These are phyloP conservation scores for Begonia masoniana DNA, from an alignment of 306 rosid species.

Conservation along the genomic window DNA sequence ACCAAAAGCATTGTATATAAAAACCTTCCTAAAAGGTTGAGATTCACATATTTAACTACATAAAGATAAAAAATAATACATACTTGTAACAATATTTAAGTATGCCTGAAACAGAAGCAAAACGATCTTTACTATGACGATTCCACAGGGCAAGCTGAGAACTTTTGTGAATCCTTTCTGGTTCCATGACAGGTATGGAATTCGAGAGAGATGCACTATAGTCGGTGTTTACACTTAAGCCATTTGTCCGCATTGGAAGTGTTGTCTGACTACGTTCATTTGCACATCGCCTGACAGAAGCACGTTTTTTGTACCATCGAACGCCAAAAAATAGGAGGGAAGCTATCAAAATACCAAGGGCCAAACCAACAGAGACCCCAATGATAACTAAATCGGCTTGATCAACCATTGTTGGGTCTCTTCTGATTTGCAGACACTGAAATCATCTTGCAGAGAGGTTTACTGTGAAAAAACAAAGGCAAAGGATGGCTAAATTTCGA, in stretches of 20 bases:
- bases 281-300: constrained; percentile 29
- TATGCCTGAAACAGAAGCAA: constrained; percentile 62
- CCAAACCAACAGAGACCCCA: constrained; percentile 69
- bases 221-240: constrained; percentile 59
- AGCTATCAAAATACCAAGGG: constrained; percentile 68
- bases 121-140: constrained; percentile 41
- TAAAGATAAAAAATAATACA: constrained; percentile 4
- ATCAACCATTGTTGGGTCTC: constrained; percentile 52
- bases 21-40: too few species aligned
- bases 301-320: constrained; percentile 64
- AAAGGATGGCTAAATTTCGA: not conserved
- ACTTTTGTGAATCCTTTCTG: constrained; percentile 32
- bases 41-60: too few species aligned
- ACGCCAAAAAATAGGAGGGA: constrained; percentile 49
- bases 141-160: constrained; percentile 46
- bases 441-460: constrained; percentile 34
- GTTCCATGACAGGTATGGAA: constrained; percentile 24
- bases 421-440: constrained; percentile 21
- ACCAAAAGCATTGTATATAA: too few species aligned
- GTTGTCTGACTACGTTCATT: constrained; percentile 47
- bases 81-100: constrained; percentile 78
- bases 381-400: constrained; percentile 59
- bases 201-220: constrained; percentile 58
- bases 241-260: constrained; percentile 74
- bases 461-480: constrained; percentile 10